phyloP scores from a whole-genome alignment of 768 basidiomycete genomes.

The Stropharia rugosoannulata region DNA sequence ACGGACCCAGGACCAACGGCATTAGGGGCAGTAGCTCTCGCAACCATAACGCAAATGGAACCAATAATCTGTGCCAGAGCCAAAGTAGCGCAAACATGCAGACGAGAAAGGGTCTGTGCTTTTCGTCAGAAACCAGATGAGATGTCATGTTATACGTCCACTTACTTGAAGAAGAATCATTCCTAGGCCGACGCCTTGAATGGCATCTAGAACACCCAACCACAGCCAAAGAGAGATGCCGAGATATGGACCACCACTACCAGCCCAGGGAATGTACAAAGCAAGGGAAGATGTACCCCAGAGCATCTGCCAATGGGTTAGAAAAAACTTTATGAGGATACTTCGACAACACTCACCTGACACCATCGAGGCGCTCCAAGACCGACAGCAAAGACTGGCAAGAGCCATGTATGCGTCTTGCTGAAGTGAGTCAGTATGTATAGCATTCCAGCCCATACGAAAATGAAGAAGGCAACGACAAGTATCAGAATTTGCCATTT shows the following conservation, averaged over 20 bases:
- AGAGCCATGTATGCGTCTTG: slow-evolving; percentile 93
- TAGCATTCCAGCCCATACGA: slow-evolving; percentile 80
- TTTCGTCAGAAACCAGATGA: slow-evolving; percentile 15
- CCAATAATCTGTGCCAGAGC: slow-evolving; percentile 91
- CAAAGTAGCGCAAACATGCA: slow-evolving; percentile 92
- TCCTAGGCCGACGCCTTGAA: slow-evolving; percentile 92
- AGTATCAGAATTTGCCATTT: slow-evolving; percentile 84
- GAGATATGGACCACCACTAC: slow-evolving; percentile 80
- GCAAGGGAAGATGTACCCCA: slow-evolving; percentile 96
- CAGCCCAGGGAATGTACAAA: slow-evolving; percentile 93
- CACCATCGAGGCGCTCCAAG: slow-evolving; percentile 95
- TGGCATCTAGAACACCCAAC: slow-evolving; percentile 91
- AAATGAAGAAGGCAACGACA: slow-evolving; percentile 81
- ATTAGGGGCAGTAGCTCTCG: slow-evolving; percentile 88
- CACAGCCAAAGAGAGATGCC: slow-evolving; percentile 92
- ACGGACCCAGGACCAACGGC: slow-evolving; percentile 86
- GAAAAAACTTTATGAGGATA: slow-evolving; percentile 1
- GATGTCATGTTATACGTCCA: slow-evolving; percentile 23
- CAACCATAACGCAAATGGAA: slow-evolving; percentile 88
- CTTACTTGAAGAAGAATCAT: slow-evolving; percentile 80
- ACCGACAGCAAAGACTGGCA: slow-evolving; percentile 94
- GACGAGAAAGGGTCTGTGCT: slow-evolving; percentile 75
- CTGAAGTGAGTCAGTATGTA: slow-evolving; percentile 79
- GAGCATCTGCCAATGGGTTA: slow-evolving; percentile 54
- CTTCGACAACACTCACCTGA: slow-evolving; percentile 50